Conservation (phyloP, 2,329 filamentous ascomycete species). For the Parafenestella ontariensis region DNA sequence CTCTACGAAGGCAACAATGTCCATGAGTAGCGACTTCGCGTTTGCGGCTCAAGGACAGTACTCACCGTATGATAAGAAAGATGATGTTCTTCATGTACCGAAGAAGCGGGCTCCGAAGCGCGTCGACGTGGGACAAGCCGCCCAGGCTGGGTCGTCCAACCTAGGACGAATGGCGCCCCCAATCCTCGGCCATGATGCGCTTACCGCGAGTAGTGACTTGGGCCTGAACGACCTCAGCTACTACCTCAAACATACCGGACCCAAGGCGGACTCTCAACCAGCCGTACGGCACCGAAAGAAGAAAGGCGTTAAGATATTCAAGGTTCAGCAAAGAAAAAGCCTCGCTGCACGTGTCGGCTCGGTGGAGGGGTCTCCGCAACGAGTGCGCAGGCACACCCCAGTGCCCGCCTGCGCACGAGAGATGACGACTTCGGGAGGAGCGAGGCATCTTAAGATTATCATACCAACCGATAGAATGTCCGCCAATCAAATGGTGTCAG, state of each 20-base stretch:
- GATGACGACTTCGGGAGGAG: constrained; percentile 36
- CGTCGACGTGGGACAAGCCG: constrained; percentile 18
- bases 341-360: constrained; percentile 29
- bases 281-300: constrained; percentile 19
- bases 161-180: constrained; percentile 39
- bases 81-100: constrained; percentile 13
- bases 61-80: constrained; percentile 29
- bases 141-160: constrained; percentile 23
- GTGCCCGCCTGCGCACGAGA: constrained; percentile 37
- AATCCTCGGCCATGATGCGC: constrained; percentile 41
- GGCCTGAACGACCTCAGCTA: constrained; percentile 39
- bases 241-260: constrained; percentile 42
- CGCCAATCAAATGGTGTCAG: constrained; percentile 10
- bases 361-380: constrained; percentile 28
- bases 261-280: constrained; percentile 18
- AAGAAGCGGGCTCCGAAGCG: constrained; percentile 14
- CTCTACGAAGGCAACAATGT: constrained; percentile 17
- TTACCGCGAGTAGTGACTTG: constrained; percentile 34
- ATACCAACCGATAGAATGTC: constrained; percentile 25
- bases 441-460: constrained; percentile 40
- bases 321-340: constrained; percentile 31
- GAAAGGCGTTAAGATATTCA: constrained; percentile 31
- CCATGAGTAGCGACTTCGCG: constrained; percentile 30
- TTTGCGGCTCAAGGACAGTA: constrained; percentile 32
- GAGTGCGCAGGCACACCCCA: constrained; percentile 17